Evolutionary conservation across 805 yeast species (phyloP), one percentile per base, ranked within the genome.

Genomic region (Yamadazyma olivae): DNA sequence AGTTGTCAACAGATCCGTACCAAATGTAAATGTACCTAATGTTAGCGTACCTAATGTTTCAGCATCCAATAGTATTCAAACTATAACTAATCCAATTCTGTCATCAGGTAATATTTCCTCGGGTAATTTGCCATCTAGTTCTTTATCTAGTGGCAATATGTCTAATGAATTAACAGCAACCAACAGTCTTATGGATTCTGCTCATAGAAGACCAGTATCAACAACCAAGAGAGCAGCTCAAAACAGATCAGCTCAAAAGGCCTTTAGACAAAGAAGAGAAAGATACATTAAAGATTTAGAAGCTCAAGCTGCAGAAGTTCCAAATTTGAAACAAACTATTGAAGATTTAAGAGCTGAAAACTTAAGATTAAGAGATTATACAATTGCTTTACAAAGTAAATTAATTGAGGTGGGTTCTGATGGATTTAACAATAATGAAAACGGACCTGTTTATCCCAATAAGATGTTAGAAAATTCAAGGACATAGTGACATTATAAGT

Each of bases 201-300:
- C 15, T 12, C 19, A 23, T 24, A 35, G 39, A 30, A 34, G 75
- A 38, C 71, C 74, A 13, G 62, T 82, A 28, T 71, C 80, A 16
- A 74, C 71, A 38, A 77, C 93, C 27, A 87, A 86, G 58, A 77
- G 97, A 44, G 96, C 96, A 1, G 89, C 83, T 6, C 97, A 90
- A 61, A 90, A 90, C 66, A 71, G 97, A 53, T 81, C 78, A 42
- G 96, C 97, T 4, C 97, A 90, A 63, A 77, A 86, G 48, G 95
- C 96, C 6, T 90, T 89, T 63, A 75, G 97, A 54, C 81, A 79
- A 54, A 74, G 96, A 42, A 82, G 85, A 54, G 95, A 89, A 51
- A 74, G 77, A 39, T 81, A 87, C 51, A 79, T 90, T 46, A 83
- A 80, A 57, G 91, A 87, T 32, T 68, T 90, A 39, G 96, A 90